These are phyloP conservation scores for Cladophialophora chaetospira DNA, from an alignment of 2,329 filamentous ascomycete species.

Conservation along the genomic window DNA sequence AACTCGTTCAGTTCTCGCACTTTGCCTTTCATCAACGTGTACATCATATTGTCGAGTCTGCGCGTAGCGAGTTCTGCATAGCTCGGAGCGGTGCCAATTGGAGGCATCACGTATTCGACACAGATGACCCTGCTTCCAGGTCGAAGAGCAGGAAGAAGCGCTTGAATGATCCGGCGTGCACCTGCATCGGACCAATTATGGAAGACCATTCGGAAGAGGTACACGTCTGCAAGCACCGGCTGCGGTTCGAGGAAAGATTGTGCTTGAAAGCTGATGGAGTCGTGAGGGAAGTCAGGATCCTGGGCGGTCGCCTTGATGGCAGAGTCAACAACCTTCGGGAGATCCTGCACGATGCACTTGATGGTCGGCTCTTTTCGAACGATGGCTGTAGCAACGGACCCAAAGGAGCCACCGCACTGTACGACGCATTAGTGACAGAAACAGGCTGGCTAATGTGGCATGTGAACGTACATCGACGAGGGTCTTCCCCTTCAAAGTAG, in stretches of 20 bases:
- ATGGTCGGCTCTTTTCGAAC: conserved; percentile 11
- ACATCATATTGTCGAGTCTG: conserved; percentile 19
- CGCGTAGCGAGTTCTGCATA: conserved; percentile 15
- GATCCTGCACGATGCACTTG: conserved; percentile 45
- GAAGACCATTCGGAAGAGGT: conserved; percentile 62
- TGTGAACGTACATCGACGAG: conserved; percentile 14
- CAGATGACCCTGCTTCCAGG: conserved; percentile 11
- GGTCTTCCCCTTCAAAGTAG: conserved; percentile 4
- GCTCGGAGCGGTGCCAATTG: conserved; percentile 1
- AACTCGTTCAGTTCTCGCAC: conserved; percentile 14
- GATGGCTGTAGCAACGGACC: conserved; percentile 16
- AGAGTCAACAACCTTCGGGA: conserved; percentile 41
- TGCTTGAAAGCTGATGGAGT: conserved; percentile 11
- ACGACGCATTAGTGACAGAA: neutral
- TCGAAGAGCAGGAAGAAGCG: conserved; percentile 13
- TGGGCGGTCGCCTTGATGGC: conserved; percentile 41
- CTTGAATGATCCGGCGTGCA: conserved; percentile 50
- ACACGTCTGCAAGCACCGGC: conserved; percentile 58
- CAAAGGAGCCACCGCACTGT: conserved; percentile 17
- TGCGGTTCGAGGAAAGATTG: conserved; percentile 61
- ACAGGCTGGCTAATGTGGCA: neutral
- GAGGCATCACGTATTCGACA: conserved; percentile 19
- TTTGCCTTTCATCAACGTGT: conserved; percentile 19
- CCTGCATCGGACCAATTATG: conserved; percentile 63
- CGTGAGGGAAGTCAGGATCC: conserved; percentile 35